Percentiles rank a stretch among this genome's conserved stretches.
phyloP scores from a whole-genome alignment of 2,329 filamentous ascomycete species.

The Mycosphaerella arachidis region DNA sequence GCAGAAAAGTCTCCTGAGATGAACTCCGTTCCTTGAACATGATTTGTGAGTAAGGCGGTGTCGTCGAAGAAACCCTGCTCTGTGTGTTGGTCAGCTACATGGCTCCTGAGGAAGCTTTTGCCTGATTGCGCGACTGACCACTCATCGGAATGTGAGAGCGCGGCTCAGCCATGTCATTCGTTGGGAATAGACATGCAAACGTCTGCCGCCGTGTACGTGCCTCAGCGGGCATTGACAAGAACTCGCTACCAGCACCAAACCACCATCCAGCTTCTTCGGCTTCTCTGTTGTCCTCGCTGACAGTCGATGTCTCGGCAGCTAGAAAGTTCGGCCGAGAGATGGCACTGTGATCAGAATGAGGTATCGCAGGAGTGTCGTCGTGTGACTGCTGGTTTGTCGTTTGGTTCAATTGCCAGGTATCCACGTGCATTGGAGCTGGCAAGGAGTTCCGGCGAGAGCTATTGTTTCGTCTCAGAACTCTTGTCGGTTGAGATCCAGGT shows the following conservation, averaged over 20 bases:
- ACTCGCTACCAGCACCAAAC: not conserved
- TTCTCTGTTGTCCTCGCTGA: not conserved
- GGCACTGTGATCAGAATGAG: not conserved
- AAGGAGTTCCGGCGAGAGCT: not conserved
- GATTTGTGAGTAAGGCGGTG: slow-evolving; percentile 4
- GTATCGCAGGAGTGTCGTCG: not conserved
- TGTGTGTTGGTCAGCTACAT: not conserved
- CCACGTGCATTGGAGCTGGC: not conserved
- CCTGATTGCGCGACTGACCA: not conserved
- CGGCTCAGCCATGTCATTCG: not conserved
- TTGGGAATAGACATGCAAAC: not conserved
- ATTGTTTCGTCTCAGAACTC: not conserved
- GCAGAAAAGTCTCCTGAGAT: not conserved
- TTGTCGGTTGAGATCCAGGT: not conserved
- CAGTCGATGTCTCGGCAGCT: not conserved
- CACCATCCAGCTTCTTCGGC: not conserved
- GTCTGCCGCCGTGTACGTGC: slow-evolving; percentile 1
- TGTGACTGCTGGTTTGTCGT: not conserved
- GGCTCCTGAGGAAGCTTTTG: not conserved
- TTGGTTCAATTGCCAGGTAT: not conserved
- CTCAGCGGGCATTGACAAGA: not conserved
- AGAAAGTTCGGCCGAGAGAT: too few species aligned
- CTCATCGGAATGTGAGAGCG: not conserved
- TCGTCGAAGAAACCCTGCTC: slow-evolving; percentile 6
- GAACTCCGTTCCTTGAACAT: not conserved